phyloP scores from a whole-genome alignment of 2,329 filamentous ascomycete species.

The Beauveria caledonica region DNA sequence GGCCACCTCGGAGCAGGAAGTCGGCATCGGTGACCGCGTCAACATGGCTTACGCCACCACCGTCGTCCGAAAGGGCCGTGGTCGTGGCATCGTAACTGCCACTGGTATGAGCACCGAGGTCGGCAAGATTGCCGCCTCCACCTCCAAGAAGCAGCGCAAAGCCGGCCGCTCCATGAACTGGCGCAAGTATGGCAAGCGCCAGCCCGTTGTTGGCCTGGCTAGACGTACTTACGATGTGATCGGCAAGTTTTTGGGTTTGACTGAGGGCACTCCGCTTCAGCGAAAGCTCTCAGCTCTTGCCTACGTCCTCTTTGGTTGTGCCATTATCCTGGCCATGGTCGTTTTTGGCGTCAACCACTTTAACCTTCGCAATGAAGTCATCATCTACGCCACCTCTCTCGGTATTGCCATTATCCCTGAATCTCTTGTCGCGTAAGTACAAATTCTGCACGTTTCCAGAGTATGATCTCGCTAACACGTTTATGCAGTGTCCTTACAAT shows the following conservation, averaged over 20 bases:
- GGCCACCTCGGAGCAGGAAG: conserved; percentile 37
- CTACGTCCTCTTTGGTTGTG: conserved; percentile 66
- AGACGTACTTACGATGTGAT: conserved; percentile 41
- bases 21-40: conserved; percentile 61
- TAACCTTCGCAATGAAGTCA: conserved; percentile 40
- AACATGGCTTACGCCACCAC: conserved; percentile 72
- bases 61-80: conserved; percentile 63
- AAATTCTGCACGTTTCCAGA: neutral
- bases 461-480: conserved; percentile 11
- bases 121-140: conserved; percentile 57
- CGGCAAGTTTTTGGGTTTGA: conserved; percentile 52
- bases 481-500: conserved; percentile 51
- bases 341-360: conserved; percentile 52
- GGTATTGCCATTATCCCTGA: conserved; percentile 57
- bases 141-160: conserved; percentile 45
- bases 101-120: conserved; percentile 68
- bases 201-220: conserved; percentile 37
- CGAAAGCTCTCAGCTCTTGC: conserved; percentile 71
- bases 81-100: conserved; percentile 61
- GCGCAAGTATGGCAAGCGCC: conserved; percentile 43
- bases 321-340: conserved; percentile 47
- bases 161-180: conserved; percentile 45
- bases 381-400: conserved; percentile 50
- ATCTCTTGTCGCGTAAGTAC: conserved; percentile 51
- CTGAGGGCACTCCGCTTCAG: conserved; percentile 68